Base-by-base conservation (phyloP, 495 filamentous ascomycete species). In the Xylaria telfairii region DNA sequence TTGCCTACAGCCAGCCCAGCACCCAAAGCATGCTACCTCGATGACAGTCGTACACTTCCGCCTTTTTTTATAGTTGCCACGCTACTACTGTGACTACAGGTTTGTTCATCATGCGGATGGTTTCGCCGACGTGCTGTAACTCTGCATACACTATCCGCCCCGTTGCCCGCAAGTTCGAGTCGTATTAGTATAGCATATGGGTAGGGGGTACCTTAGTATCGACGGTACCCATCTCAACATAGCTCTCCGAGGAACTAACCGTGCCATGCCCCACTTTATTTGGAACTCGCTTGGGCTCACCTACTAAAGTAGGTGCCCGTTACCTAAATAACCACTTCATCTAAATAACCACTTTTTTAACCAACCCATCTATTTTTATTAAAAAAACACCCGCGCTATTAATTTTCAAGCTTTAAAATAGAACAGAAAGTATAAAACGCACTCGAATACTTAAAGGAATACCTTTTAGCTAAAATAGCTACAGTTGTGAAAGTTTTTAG, bases 221-320 rank as follows among this genome's bases (percentile, higher is more conserved):
- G n/a, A 37, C 26, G 12, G 17, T 37, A 39, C 24, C n/a, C 42
- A 15, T 28, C 37, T 26, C 41, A 34, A 21, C 4, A 47, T 54
- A 41, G 64, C 46, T 34, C 42, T 67, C 64, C 47, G 64, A 39
- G 49, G 47, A 42, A 56, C n/a, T n/a, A n/a, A n/a, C n/a, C n/a
- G n/a, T n/a, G n/a, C n/a, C n/a, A n/a, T n/a, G n/a, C n/a, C n/a
- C n/a, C n/a, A n/a, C n/a, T n/a, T n/a, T n/a, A n/a, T n/a, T n/a
- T n/a, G n/a, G n/a, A n/a, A n/a, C n/a, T n/a, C n/a, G n/a, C n/a
- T n/a, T n/a, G n/a, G n/a, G n/a, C n/a, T n/a, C n/a, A n/a, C n/a
- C n/a, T n/a, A n/a, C n/a, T n/a, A n/a, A n/a, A n/a, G n/a, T n/a
- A n/a, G n/a, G n/a, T n/a, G n/a, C n/a, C n/a, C n/a, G n/a, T n/a